Evolutionary conservation across 2,329 filamentous ascomycete genomes (phyloP).

Genomic region (Stylonectria norvegica): DNA sequence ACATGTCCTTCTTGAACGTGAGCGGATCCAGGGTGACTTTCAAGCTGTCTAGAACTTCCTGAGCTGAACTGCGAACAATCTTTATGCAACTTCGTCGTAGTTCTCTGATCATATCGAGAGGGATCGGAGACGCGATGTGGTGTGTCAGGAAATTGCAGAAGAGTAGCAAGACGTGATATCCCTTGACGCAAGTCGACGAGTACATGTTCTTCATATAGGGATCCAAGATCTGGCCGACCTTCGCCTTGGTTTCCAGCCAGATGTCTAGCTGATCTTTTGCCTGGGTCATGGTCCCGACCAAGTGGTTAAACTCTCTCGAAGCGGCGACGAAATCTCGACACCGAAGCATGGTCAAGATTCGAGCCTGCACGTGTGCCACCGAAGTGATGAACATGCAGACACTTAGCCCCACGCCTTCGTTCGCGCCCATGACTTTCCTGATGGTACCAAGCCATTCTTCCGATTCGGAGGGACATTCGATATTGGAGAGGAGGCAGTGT

Average conservation of each 20-base stretch:
- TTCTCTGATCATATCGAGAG: slow-evolving; percentile 23
- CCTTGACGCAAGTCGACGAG: slow-evolving; percentile 33
- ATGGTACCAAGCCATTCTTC: slow-evolving; percentile 35
- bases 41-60: slow-evolving; percentile 28
- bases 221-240: slow-evolving; percentile 16
- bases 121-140: slow-evolving; percentile 21
- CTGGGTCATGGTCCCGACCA: slow-evolving; percentile 24
- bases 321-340: slow-evolving; percentile 28
- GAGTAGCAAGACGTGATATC: slow-evolving; percentile 31
- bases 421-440: slow-evolving; percentile 18
- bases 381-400: slow-evolving; percentile 28
- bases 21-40: slow-evolving; percentile 25
- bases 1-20: slow-evolving; percentile 21
- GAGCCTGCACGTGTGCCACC: slow-evolving; percentile 27
- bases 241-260: slow-evolving; percentile 12
- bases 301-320: slow-evolving; percentile 23
- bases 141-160: slow-evolving; percentile 37
- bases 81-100: slow-evolving; percentile 29
- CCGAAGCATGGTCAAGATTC: slow-evolving; percentile 26
- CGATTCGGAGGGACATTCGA: slow-evolving; percentile 35
- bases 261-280: slow-evolving; percentile 23
- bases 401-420: slow-evolving; percentile 27
- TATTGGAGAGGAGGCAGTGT: slow-evolving; percentile 31
- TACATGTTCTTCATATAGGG: slow-evolving; percentile 34
- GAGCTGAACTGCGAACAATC: slow-evolving; percentile 26